These are phyloP conservation scores for Paramyrothecium sp. DNA, from an alignment of 2,329 filamentous ascomycete genomes.

Conservation along the genomic window DNA sequence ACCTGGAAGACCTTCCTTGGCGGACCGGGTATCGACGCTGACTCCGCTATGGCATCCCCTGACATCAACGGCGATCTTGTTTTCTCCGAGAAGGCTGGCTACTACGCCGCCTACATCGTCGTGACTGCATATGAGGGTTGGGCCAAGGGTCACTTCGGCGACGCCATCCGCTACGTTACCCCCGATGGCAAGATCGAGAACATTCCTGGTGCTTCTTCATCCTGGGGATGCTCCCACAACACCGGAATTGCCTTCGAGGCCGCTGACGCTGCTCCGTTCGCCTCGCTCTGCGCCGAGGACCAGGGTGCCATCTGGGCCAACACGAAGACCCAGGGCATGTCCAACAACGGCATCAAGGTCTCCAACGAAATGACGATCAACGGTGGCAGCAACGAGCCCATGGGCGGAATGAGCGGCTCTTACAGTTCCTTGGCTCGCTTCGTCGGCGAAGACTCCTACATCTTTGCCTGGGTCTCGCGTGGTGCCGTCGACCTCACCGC, in stretches of 20 bases:
- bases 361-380: conserved; percentile 63
- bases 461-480: conserved; percentile 62
- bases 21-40: conserved; percentile 49
- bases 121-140: conserved; percentile 55
- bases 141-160: conserved; percentile 57
- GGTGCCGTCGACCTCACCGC: conserved; percentile 52
- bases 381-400: conserved; percentile 54
- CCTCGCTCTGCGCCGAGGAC: conserved; percentile 59
- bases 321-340: conserved; percentile 57
- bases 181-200: conserved; percentile 49
- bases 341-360: conserved; percentile 51
- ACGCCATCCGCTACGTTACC: conserved; percentile 43
- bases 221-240: conserved; percentile 64
- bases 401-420: conserved; percentile 63
- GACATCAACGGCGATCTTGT: conserved; percentile 64
- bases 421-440: conserved; percentile 58
- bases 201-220: conserved; percentile 51
- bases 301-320: conserved; percentile 65
- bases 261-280: conserved; percentile 56
- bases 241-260: conserved; percentile 63
- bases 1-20: conserved; percentile 59
- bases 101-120: conserved; percentile 63
- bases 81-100: conserved; percentile 51
- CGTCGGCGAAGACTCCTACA: conserved; percentile 48
- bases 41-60: conserved; percentile 48